phyloP scores from a whole-genome alignment of 257 asterid genomes.

The Cordia subcordata region DNA sequence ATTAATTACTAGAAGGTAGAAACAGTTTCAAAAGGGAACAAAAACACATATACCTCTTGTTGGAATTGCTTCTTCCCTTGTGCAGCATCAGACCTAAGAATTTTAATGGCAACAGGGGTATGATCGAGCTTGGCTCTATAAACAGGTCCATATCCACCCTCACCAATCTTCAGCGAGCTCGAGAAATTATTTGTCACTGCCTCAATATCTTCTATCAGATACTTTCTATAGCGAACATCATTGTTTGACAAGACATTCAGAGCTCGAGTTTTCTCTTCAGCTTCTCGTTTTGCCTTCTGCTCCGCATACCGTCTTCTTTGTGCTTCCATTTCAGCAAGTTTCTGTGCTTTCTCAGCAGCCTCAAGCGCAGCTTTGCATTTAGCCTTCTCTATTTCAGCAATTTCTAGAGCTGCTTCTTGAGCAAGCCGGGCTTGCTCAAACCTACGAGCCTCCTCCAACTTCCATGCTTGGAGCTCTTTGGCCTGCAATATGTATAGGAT shows the following conservation, averaged over 20 bases:
- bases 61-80: conserved; percentile 82
- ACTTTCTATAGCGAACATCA: conserved; percentile 56
- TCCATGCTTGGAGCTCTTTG: conserved; percentile 41
- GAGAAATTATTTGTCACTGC: conserved; percentile 51
- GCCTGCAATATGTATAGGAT: conserved; percentile 27
- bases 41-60: conserved; percentile 48
- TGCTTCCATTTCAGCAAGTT: conserved; percentile 60
- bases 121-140: conserved; percentile 69
- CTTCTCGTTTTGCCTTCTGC: conserved; percentile 50
- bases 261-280: conserved; percentile 48
- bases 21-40: background rate
- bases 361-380: conserved; percentile 69
- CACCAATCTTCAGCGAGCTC: conserved; percentile 52
- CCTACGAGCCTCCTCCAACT: conserved; percentile 34
- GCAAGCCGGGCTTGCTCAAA: conserved; percentile 52
- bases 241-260: conserved; percentile 37
- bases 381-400: conserved; percentile 59
- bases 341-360: conserved; percentile 74
- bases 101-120: conserved; percentile 76
- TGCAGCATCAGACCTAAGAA: conserved; percentile 69
- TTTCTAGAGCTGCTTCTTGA: conserved; percentile 52
- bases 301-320: conserved; percentile 61
- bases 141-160: conserved; percentile 94
- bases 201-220: conserved; percentile 63
- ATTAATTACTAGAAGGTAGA: background rate